A percentile compares a stretch with the other conserved stretches of the same genome.
Evolutionary conservation across 768 basidiomycete genomes (phyloP).

Genomic region (Rhodocollybia butyracea): DNA sequence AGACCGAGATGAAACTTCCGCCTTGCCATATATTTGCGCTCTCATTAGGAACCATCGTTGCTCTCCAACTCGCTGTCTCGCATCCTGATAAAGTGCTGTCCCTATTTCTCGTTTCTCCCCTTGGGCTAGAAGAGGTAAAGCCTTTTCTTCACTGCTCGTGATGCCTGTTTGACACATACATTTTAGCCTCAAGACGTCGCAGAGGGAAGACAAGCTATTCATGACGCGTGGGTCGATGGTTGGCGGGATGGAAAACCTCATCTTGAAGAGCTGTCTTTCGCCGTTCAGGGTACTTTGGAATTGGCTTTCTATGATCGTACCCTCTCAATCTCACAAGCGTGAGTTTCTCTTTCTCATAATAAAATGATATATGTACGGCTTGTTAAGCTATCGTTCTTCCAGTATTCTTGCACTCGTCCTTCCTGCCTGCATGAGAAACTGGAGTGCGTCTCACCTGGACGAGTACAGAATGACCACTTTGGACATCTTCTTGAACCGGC

Average conservation of each 20-base stretch:
- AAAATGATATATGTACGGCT: no score
- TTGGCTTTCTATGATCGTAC: slow-evolving; percentile 8
- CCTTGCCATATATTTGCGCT: slow-evolving; percentile 25
- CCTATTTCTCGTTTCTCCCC: slow-evolving; percentile 23
- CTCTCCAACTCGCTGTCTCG: slow-evolving; percentile 19
- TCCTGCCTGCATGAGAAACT: background rate
- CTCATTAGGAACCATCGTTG: slow-evolving; percentile 21
- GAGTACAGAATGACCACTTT: background rate
- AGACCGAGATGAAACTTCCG: slow-evolving; percentile 24
- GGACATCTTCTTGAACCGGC: slow-evolving; percentile 9
- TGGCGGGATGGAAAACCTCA: background rate
- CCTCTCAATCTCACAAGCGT: slow-evolving; percentile 5
- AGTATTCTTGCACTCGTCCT: background rate
- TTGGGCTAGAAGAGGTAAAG: slow-evolving; percentile 21
- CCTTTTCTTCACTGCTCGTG: no score
- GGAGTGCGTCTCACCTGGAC: slow-evolving; percentile 4
- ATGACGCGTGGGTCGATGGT: slow-evolving; percentile 8
- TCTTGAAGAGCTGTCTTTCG: slow-evolving; percentile 6
- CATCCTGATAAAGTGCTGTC: slow-evolving; percentile 21
- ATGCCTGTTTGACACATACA: no score
- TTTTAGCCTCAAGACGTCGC: slow-evolving; percentile 10
- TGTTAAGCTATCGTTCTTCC: background rate
- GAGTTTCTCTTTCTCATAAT: background rate
- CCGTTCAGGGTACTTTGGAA: slow-evolving; percentile 12
- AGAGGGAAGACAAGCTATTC: slow-evolving; percentile 13